Base-by-base conservation (phyloP, 2,329 filamentous ascomycete genomes). In the Xylaria sp. region DNA sequence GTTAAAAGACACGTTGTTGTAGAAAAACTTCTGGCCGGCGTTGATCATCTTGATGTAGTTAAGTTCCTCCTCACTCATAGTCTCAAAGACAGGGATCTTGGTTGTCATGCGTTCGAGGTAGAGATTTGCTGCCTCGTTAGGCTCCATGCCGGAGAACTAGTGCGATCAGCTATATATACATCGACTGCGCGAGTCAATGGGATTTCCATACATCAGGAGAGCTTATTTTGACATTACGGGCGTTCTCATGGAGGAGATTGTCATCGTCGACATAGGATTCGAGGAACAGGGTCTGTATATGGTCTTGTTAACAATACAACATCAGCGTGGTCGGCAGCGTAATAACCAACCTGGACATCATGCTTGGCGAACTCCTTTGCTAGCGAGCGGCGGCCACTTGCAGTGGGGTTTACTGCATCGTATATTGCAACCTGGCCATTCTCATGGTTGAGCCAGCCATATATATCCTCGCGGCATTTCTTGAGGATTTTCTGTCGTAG, bases 41-140 rank as follows among this genome's bases (percentile, higher is more conserved):
- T 99, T 99, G 71, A 97, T 96, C 93, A 99, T 97, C 78, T 96
- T 97, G 76, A 99, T 93, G 75, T 93, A 99, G 71, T 97, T 96
- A 59, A 99, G 81, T 62, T 97, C 92, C 24, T 83, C 81, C 72
- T 99, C 94, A 66, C 92, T 84, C 92, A 99, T 97, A 1, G 91
- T 96, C 75, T 99, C 92, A 65, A 96, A 99, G 54, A 93, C 88
- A 18, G 94, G 94, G 55, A 99, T 99, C 63, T 94, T 91, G 64
- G 90, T 88, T 59, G 91, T 87, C 68, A 99, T 97, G 46, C 94
- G 87, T 59, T 87, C 84, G 38, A 99, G 83, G 68, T 99, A 99
- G 65, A 97, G 86, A 67, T 90, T 88, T 24, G 96, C 92, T 2
- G 94, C 94, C 68, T 96, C 92, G 60, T 96, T 89, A 11, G 92